Evolutionary conservation across 2,329 filamentous ascomycete species (phyloP), one percentile per base, ranked within the genome.

Genomic region (Trematosphaeria pertusa): DNA sequence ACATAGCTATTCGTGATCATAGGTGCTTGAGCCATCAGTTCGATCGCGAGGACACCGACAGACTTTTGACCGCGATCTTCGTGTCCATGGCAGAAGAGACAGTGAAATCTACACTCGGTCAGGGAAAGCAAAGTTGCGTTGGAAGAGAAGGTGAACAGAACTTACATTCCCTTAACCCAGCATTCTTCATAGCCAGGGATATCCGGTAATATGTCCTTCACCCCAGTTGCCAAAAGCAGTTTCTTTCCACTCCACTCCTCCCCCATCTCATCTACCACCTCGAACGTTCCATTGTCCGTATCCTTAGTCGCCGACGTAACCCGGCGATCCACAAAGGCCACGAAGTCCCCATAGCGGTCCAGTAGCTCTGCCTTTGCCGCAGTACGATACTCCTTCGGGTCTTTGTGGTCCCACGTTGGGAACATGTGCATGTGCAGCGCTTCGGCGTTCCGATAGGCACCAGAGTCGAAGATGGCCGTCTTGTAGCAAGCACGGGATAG

Each of bases 121-220:
- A n/a, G n/a, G n/a, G n/a, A n/a, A n/a, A n/a, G n/a, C n/a, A n/a
- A n/a, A n/a, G n/a, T n/a, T n/a, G n/a, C n/a, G n/a, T n/a, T n/a
- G n/a, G n/a, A n/a, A n/a, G n/a, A n/a, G n/a, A n/a, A n/a, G n/a
- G n/a, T n/a, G 24, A 46, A 19, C 19, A 17, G 44, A 30, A 52
- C 62, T 47, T 51, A 81, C 78, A 81, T 78, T 20, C 73, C 73
- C 20, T 59, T 67, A 3, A 67, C 77, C 80, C 80, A 85, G 43
- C 76, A 77, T 22, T 82, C 76, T 0, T 54, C 70, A 48, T 81
- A 84, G 0, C 82, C 81, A 1, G 37, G n/a, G 18, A 82, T 76
- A 17, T 76, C 68, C 0, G 76, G 76, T 30, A 76, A 56, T 0
- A 78, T 52, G 51, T 85, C 82, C 22, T 58, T 62, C 1, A 81